Percentiles rank a stretch among this genome's conserved stretches.
Evolutionary conservation across 1,139 yeast species (phyloP).

Genomic region (Saccharomyces pastorianus): DNA sequence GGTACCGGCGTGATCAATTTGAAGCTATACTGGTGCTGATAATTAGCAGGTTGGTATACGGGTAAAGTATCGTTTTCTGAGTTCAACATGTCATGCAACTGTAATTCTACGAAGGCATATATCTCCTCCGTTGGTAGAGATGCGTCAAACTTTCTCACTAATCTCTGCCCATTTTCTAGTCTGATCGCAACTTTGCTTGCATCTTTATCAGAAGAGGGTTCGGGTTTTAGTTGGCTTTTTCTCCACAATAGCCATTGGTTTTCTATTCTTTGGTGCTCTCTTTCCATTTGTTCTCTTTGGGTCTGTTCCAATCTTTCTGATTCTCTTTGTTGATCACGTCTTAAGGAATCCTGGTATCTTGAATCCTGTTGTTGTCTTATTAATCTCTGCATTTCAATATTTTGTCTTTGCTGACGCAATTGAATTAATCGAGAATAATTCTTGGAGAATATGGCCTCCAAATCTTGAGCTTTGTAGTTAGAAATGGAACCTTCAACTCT

Average conservation of each 20-base stretch:
- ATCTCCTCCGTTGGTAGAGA: conserved; percentile 44
- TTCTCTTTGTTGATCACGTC: conserved; percentile 35
- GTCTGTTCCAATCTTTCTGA: conserved; percentile 26
- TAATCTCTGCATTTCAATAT: conserved; percentile 50
- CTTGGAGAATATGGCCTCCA: conserved; percentile 40
- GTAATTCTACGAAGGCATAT: conserved; percentile 50
- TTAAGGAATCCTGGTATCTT: conserved; percentile 64
- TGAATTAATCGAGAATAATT: conserved; percentile 54
- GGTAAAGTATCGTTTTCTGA: conserved; percentile 14
- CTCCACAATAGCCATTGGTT: conserved; percentile 43
- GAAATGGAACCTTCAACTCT: conserved; percentile 54
- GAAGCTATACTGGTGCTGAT: conserved; percentile 40
- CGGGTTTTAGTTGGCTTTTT: conserved; percentile 35
- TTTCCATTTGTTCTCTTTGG: conserved; percentile 27
- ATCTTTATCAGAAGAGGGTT: conserved; percentile 25
- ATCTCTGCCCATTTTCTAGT: conserved; percentile 43
- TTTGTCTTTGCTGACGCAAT: conserved; percentile 55
- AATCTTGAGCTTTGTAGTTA: conserved; percentile 25
- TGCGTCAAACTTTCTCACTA: conserved; percentile 43
- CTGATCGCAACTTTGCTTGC: conserved; percentile 54
- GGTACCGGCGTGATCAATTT: conserved; percentile 51
- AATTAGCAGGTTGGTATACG: conserved; percentile 34
- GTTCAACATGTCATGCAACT: conserved; percentile 31
- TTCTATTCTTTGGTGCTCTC: conserved; percentile 20
- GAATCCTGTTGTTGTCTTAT: conserved; percentile 68